Percentiles rank a stretch among this genome's conserved stretches.
Conservation (phyloP, 1,139 yeast species). For the Suhomyces ambrosiae region DNA sequence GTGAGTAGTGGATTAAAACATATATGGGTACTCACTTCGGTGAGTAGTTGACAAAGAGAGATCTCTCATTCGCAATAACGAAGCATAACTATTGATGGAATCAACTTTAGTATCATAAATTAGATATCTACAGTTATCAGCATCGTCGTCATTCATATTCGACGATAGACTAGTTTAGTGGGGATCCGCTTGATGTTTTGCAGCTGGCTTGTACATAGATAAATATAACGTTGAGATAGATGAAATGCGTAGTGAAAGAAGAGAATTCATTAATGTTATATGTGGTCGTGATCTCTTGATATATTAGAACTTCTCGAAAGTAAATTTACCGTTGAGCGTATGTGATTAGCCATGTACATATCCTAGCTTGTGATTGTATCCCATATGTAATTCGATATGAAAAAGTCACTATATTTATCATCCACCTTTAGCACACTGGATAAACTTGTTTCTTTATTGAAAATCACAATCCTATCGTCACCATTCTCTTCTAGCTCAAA, state of each 20-base stretch:
- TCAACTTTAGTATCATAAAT: too few relatives aligned
- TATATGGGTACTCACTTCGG: too few relatives aligned
- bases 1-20: background rate
- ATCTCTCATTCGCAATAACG: too few relatives aligned
- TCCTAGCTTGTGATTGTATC: slow-evolving; percentile 39
- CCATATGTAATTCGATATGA: slow-evolving; percentile 73
- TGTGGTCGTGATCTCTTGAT: background rate
- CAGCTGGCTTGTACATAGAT: slow-evolving; percentile 10
- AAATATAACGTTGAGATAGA: background rate
- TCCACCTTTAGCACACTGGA: slow-evolving; percentile 59
- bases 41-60: too few relatives aligned
- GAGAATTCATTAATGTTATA: too few relatives aligned
- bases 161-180: background rate
- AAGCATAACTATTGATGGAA: too few relatives aligned
- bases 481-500: slow-evolving; percentile 3
- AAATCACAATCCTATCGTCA: slow-evolving; percentile 46
- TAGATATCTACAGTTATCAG: background rate
- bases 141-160: background rate
- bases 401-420: slow-evolving; percentile 60
- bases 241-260: background rate
- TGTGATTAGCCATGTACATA: too few relatives aligned
- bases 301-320: too few relatives aligned
- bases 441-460: slow-evolving; percentile 49
- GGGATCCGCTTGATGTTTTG: background rate
- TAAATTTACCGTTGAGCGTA: too few relatives aligned